Conservation (phyloP, 2,329 filamentous ascomycete genomes). For the Beauveria bassiana region DNA sequence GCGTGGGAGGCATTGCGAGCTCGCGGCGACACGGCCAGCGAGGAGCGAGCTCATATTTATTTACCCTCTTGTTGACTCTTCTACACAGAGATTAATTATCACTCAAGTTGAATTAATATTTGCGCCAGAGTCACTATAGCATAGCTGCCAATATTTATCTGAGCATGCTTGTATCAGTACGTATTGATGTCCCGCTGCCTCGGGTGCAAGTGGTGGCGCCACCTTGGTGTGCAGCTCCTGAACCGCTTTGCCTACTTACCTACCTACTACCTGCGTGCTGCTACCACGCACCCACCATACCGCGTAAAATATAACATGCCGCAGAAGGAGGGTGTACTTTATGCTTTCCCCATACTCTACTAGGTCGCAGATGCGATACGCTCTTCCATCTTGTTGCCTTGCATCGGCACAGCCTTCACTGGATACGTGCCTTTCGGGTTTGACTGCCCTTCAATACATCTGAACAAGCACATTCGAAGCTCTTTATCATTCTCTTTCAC, state of each 20-base stretch:
- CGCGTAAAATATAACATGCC: not conserved
- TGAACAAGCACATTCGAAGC: not conserved
- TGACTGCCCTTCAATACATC: not conserved
- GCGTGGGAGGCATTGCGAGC: not conserved
- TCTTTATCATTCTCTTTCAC: not conserved
- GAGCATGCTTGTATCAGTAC: not conserved
- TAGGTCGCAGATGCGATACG: not conserved
- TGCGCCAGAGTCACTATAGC: not conserved
- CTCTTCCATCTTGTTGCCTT: not conserved
- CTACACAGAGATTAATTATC: not conserved
- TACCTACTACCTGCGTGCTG: not conserved
- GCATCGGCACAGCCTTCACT: not conserved
- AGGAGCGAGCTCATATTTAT: not conserved
- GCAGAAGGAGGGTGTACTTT: not conserved
- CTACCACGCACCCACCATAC: not conserved
- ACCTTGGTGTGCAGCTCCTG: slow-evolving; percentile 2
- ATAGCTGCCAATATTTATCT: not conserved
- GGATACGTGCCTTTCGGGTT: not conserved
- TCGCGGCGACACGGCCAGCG: not conserved
- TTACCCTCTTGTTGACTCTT: not conserved
- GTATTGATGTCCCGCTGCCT: not conserved
- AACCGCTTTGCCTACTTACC: not conserved
- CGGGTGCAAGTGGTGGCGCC: not conserved
- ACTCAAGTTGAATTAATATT: not conserved
- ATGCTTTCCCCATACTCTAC: not conserved